A percentile compares a stretch with the other conserved stretches of the same genome.
These are phyloP conservation scores for Trametes sanguinea DNA, from an alignment of 768 basidiomycete genomes.

Conservation along the genomic window DNA sequence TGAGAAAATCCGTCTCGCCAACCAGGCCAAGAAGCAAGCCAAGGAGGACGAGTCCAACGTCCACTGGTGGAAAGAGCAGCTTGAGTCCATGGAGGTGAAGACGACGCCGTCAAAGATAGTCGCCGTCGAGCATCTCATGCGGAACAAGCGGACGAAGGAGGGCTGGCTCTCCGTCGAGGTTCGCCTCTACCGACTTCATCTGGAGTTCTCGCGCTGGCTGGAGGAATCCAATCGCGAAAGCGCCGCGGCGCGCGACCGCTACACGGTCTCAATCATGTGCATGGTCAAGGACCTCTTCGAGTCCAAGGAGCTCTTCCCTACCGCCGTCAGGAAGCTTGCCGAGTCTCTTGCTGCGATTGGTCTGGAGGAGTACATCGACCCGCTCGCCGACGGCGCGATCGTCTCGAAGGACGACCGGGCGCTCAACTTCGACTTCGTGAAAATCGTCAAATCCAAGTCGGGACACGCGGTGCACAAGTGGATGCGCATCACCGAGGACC, in stretches of 20 bases:
- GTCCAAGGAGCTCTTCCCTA: slow-evolving; percentile 38
- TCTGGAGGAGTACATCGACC: slow-evolving; percentile 41
- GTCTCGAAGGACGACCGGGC: slow-evolving; percentile 28
- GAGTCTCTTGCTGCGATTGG: slow-evolving; percentile 49
- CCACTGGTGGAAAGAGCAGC: slow-evolving; percentile 56
- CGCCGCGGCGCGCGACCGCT: slow-evolving; percentile 44
- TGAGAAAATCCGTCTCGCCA: slow-evolving; percentile 47
- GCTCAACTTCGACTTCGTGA: slow-evolving; percentile 55
- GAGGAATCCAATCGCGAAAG: slow-evolving; percentile 42
- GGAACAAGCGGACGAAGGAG: slow-evolving; percentile 47
- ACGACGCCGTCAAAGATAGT: slow-evolving; percentile 36
- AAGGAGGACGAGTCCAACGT: slow-evolving; percentile 42
- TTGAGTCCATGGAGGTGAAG: slow-evolving; percentile 41
- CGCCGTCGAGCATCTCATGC: slow-evolving; percentile 41
- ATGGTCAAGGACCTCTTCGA: slow-evolving; percentile 48
- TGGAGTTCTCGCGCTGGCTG: slow-evolving; percentile 55
- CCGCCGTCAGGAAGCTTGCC: slow-evolving; percentile 39
- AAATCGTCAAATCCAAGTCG: slow-evolving; percentile 52
- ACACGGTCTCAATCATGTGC: slow-evolving; percentile 49
- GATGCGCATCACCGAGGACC: slow-evolving; percentile 58
- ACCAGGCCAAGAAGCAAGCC: slow-evolving; percentile 46
- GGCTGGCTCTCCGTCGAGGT: slow-evolving; percentile 52
- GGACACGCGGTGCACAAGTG: slow-evolving; percentile 45
- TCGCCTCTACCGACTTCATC: slow-evolving; percentile 52
- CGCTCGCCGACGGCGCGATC: slow-evolving; percentile 21